Conservation (phyloP, 345 rosid genomes). For the Aurinia saxatilis region DNA sequence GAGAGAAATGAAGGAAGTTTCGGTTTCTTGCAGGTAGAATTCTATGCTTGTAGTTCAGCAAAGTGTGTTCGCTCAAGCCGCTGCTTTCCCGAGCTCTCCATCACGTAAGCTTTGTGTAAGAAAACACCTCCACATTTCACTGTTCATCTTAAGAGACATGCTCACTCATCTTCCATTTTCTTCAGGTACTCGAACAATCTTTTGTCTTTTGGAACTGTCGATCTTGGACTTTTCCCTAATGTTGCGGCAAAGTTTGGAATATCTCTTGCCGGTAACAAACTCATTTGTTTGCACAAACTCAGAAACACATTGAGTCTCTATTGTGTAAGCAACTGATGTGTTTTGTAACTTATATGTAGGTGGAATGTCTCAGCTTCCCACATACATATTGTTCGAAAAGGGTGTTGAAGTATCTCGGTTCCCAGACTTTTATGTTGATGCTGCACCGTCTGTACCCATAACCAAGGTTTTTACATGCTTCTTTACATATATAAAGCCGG, state of each 20-base stretch:
- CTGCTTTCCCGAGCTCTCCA: constrained; percentile 71
- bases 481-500: background rate
- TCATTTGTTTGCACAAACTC: background rate
- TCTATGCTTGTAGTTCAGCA: constrained; percentile 48
- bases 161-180: constrained; percentile 1
- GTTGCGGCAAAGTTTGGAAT: constrained; percentile 83
- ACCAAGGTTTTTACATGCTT: constrained; percentile 58
- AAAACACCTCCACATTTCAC: background rate
- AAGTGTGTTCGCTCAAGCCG: constrained; percentile 61
- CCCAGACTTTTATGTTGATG: constrained; percentile 68
- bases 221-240: constrained; percentile 91
- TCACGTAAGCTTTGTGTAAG: constrained; percentile 43
- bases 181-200: constrained; percentile 74
- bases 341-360: constrained; percentile 33
- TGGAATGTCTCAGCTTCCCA: constrained; percentile 75
- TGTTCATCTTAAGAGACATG: background rate
- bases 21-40: constrained; percentile 52
- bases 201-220: constrained; percentile 77
- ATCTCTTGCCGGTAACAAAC: constrained; percentile 54
- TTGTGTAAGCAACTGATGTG: background rate
- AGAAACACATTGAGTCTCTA: background rate
- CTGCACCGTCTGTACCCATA: constrained; percentile 46
- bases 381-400: constrained; percentile 73
- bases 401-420: constrained; percentile 67
- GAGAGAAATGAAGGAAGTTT: too few relatives aligned